Evolutionary conservation across 129 eudicot genomes (phyloP), one percentile per base, ranked within the genome.

Genomic region (Flaveria bidentis): DNA sequence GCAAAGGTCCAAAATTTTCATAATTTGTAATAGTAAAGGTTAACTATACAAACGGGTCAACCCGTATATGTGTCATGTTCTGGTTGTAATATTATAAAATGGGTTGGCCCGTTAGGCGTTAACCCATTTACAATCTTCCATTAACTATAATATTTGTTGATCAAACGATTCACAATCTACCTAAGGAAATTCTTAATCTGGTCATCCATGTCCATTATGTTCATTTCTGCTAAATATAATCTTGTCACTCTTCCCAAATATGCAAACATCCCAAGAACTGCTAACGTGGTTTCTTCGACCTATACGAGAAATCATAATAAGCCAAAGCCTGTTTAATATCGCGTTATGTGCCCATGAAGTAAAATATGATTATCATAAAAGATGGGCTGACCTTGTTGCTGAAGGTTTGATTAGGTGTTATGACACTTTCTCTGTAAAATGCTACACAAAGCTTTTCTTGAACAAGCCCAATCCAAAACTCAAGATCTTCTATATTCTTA

Each of bases 391-490:
- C 97, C 91, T 86, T 86, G 82, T 85, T 62, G 15, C 47, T 65
- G 58, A 78, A 73, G 15, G 26, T 68, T 16, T 65, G 79, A 73
- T 87, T 81, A 82, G 80, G 83, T 46, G 80, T 73, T 36, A 81
- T 71, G 49, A 91, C 86, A 71, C 87, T 80, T 80, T 91, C 97
- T 79, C 97, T 85, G 53, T 85, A 81, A 68, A 88, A 85, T 64
- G 97, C 97, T 20, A 73, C 30, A 62, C 76, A 52, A 28, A 91
- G 90, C 78, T 91, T 91, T 53, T 69, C 69, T 76, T 81, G 86
- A 45, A 86, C 91, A 82, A 91, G 76, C 36, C 94, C 97, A 64
- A 91, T 85, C 94, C 97, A 91, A 84, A 86, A 91, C 69, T 86
- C 92, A 17, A 86, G 62, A 77, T 88, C 93, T 77, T 91, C 90